phyloP scores from a whole-genome alignment of 2,329 filamentous ascomycete genomes.

The Fusarium decemcellulare region DNA sequence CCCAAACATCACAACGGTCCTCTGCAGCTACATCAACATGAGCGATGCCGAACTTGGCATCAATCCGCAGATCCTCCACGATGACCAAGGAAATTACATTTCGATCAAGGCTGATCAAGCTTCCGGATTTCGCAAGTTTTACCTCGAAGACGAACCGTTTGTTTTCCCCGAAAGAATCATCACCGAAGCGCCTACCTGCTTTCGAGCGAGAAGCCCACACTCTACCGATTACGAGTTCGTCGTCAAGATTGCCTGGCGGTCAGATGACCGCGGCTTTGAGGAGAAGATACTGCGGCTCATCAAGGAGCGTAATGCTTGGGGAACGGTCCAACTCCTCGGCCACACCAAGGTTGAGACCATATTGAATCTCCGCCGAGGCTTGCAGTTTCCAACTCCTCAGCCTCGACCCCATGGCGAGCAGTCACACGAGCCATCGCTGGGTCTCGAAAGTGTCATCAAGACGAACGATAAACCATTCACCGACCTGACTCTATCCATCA shows the following conservation, averaged over 20 bases:
- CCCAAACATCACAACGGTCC: neutral
- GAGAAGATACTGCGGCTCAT: constrained; percentile 29
- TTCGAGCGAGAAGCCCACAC: neutral
- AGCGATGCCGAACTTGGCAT: constrained; percentile 17
- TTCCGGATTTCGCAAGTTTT: constrained; percentile 1
- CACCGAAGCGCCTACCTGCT: constrained; percentile 38
- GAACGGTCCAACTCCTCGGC: constrained; percentile 30
- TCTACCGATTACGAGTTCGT: constrained; percentile 12
- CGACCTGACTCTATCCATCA: constrained; percentile 24
- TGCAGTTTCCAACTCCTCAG: constrained; percentile 10
- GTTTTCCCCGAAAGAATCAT: constrained; percentile 27
- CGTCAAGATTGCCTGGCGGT: constrained; percentile 36
- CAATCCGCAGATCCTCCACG: constrained; percentile 3
- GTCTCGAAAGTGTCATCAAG: neutral
- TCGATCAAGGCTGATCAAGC: neutral
- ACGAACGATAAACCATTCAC: constrained; percentile 11
- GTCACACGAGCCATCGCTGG: too few relatives aligned
- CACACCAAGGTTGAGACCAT: constrained; percentile 30
- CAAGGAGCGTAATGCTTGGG: constrained; percentile 27
- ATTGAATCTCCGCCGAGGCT: constrained; percentile 20
- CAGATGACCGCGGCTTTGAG: constrained; percentile 21
- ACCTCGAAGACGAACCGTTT: constrained; percentile 20
- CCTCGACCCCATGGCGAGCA: neutral
- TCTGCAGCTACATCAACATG: constrained; percentile 23
- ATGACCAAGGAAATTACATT: constrained; percentile 14